Evolutionary conservation across 495 filamentous ascomycete genomes (phyloP), one percentile per base, ranked within the genome.

Genomic region (Annulohypoxylon maeteangense): DNA sequence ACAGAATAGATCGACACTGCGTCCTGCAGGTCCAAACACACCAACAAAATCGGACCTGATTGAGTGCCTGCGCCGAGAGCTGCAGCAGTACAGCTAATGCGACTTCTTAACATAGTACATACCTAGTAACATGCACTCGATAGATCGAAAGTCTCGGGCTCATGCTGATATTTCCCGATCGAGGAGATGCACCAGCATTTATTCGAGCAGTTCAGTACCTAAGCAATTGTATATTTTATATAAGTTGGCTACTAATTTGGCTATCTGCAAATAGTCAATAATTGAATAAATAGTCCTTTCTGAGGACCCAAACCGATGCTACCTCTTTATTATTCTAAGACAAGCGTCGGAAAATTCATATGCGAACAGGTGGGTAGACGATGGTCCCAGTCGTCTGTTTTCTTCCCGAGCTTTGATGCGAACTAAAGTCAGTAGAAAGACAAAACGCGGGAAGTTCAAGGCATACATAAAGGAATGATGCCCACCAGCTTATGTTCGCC

Each of bases 311-410:
- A n/a, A 14, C 29, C 48, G 34, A 44, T 54, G 34, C 32, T 64
- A 67, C 36, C 36, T 55, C 56, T 56, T 68, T 65, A 68, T 72
- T 72, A 65, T 62, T 68, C 38, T 48, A 57, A 68, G 70, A 68
- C 70, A 72, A 20, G 27, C 20, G 16, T 61, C 55, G 54, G 65
- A 38, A n/a, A 65, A 72, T 56, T 27, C 23, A 51, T 51, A 51
- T 29, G 47, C 47, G 23, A 51, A 51, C 47, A 8, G 47, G 12
- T 51, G 42, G 59, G 45, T 59, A 14, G 11, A 25, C 32, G 3
- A n/a, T 42, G 1, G 40, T 20, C 36, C 36, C 36, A 40, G 36
- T 40, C 4, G 36, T 44, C 6, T 54, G n/a, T 16, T 55, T 40
- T 40, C 16, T 38, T 59, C 27, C 54, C 36, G 62, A 50, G 7